Evolutionary conservation across 305 asterid species (phyloP).

Genomic region (Lippia alba): DNA sequence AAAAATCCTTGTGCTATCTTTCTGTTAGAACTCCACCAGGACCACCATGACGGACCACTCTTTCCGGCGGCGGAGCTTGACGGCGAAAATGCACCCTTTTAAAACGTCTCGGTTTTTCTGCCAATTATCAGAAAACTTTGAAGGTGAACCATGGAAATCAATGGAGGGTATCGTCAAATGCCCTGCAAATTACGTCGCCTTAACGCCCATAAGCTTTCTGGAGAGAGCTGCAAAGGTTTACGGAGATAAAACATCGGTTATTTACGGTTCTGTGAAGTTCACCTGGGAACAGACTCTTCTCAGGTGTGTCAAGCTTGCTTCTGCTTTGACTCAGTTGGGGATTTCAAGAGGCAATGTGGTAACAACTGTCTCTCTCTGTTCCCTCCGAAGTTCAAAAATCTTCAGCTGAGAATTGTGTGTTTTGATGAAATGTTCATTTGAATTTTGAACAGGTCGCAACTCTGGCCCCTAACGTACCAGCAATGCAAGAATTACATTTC

Average conservation of each 20-base stretch:
- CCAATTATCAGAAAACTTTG: conserved; percentile 34
- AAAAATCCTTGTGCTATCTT: background rate
- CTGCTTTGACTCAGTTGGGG: conserved; percentile 62
- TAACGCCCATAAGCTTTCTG: conserved; percentile 78
- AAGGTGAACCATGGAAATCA: conserved; percentile 47
- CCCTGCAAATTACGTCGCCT: conserved; percentile 67
- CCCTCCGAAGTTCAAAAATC: too few relatives aligned
- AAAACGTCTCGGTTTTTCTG: conserved; percentile 31
- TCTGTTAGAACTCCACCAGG: background rate
- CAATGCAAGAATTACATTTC: conserved; percentile 89
- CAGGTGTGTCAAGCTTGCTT: conserved; percentile 70
- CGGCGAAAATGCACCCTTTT: background rate
- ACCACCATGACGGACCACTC: conserved; percentile 36
- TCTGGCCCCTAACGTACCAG: conserved; percentile 83
- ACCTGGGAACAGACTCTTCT: conserved; percentile 75
- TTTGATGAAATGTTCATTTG: background rate
- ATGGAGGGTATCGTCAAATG: conserved; percentile 59
- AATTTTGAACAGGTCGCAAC: conserved; percentile 66
- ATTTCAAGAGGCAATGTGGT: conserved; percentile 66
- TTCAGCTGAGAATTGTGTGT: background rate
- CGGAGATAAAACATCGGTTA: conserved; percentile 66
- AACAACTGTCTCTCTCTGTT: too few relatives aligned
- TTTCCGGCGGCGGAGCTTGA: conserved; percentile 38
- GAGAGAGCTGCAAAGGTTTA: conserved; percentile 77
- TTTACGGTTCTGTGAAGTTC: conserved; percentile 56